Conservation (phyloP, 2,329 filamentous ascomycete species). For the Trichoderma gracile region DNA sequence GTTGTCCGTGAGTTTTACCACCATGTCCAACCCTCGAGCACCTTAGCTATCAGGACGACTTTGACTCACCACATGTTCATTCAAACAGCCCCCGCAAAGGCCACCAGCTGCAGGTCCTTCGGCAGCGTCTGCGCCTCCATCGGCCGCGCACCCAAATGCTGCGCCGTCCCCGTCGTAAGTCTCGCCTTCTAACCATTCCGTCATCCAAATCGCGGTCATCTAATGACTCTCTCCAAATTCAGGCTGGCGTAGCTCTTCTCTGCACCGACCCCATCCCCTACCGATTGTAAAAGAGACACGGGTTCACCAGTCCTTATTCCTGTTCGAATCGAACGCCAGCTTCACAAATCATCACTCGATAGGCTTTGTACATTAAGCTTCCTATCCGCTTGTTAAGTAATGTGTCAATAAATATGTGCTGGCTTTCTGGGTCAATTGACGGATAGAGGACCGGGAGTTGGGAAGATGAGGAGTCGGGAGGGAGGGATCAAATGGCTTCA, state of each 20-base stretch:
- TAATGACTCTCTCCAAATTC: neutral
- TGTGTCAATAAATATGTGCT: slow-evolving; percentile 13
- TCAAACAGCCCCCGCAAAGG: neutral
- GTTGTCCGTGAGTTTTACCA: slow-evolving; percentile 9
- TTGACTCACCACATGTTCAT: no score
- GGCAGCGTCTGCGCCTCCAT: neutral
- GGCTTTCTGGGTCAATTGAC: neutral
- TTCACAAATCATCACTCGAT: neutral
- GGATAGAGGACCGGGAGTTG: neutral
- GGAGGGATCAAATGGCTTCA: neutral
- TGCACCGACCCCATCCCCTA: slow-evolving; percentile 13
- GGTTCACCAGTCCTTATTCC: neutral
- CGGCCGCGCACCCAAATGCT: slow-evolving; percentile 22
- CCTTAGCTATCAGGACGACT: no score
- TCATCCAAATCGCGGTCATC: neutral
- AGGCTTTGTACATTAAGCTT: slow-evolving; percentile 15
- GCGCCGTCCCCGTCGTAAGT: slow-evolving; percentile 15
- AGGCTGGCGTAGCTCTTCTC: slow-evolving; percentile 26
- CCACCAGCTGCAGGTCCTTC: slow-evolving; percentile 17
- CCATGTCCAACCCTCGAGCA: neutral
- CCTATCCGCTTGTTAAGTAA: neutral
- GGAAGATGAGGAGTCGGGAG: neutral
- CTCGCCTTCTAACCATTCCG: no score
- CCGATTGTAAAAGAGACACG: neutral
- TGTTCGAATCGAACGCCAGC: neutral